Base-by-base conservation (phyloP, 2,329 filamentous ascomycete genomes). In the Aureobasidium sp. region DNA sequence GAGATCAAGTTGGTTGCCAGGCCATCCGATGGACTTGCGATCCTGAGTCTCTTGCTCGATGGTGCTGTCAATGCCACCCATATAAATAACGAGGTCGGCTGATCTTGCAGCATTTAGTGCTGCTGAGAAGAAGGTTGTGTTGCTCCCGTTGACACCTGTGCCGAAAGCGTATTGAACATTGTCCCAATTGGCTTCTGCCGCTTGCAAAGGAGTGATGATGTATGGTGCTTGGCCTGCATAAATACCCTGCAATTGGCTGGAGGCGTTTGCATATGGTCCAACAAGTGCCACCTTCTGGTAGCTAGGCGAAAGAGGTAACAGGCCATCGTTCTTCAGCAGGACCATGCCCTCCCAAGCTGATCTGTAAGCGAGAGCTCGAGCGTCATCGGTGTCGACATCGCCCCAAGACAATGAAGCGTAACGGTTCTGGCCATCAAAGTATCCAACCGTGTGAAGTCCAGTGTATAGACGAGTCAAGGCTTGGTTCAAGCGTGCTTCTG, bases 241-340 rank as follows among this genome's bases (percentile, higher is more conserved):
- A 66, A 83, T 84, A 0, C 84, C 84, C 57, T 82, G 82, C 74
- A 87, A 78, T 64, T 85, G 78, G 9, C 73, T 75, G 0, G 82
- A 82, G 5, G 81, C 81, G 59, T 83, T 83, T 1, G 81, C 83
- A 78, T 83, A 87, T 48, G 78, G 79, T 0, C 84, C 84, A 27
- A 87, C 73, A 47, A 87, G 72, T 0, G 81, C 84, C 3, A 87
- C 74, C 6, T 71, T 77, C 9, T 71, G 70, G 47, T 71, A 73
- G 1, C 68, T 71, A 12, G 67, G 69, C 2, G 69, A 53, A 4
- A 83, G 69, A 0, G 81, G 81, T 1, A 83, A 70, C 0, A 72
- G 69, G 4, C 76, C 77, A 57, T 82, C 79, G 62, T 84, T 84
- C 70, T 83, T 83, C 15, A 84, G 72, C 56, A 84, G 70, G 37